Evolutionary conservation across 1,139 yeast genomes (phyloP).

Genomic region (Taphrina communis): DNA sequence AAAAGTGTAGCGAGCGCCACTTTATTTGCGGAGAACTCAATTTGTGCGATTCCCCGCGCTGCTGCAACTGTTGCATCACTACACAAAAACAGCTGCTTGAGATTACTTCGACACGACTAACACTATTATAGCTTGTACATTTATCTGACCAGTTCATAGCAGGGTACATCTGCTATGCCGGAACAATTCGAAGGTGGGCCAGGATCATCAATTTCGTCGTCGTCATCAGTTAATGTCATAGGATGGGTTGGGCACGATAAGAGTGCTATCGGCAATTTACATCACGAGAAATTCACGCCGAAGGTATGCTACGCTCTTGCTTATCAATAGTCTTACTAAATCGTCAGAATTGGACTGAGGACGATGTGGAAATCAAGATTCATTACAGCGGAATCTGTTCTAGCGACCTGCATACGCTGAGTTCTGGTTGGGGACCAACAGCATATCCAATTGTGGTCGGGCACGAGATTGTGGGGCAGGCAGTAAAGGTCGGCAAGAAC

Average conservation of each 20-base stretch:
- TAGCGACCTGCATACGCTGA: conserved; percentile 60
- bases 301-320: background rate
- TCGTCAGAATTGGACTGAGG: conserved; percentile 44
- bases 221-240: background rate
- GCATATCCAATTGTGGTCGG: conserved; percentile 54
- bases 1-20: too few relatives aligned
- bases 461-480: conserved; percentile 65
- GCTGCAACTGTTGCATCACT: too few relatives aligned
- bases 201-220: too few relatives aligned
- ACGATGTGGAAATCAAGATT: conserved; percentile 46
- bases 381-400: conserved; percentile 62
- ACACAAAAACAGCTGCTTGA: too few relatives aligned
- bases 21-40: too few relatives aligned
- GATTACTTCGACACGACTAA: too few relatives aligned
- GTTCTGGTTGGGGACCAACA: conserved; percentile 54
- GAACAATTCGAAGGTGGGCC: too few relatives aligned
- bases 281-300: conserved; percentile 43
- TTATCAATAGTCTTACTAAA: background rate
- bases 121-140: too few relatives aligned
- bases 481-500: conserved; percentile 58
- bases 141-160: too few relatives aligned
- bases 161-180: too few relatives aligned
- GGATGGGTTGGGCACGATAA: conserved; percentile 45
- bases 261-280: conserved; percentile 45
- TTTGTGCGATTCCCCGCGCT: too few relatives aligned